Evolutionary conservation across 1,139 yeast species (phyloP).

Genomic region (Hyphopichia buzzinii): DNA sequence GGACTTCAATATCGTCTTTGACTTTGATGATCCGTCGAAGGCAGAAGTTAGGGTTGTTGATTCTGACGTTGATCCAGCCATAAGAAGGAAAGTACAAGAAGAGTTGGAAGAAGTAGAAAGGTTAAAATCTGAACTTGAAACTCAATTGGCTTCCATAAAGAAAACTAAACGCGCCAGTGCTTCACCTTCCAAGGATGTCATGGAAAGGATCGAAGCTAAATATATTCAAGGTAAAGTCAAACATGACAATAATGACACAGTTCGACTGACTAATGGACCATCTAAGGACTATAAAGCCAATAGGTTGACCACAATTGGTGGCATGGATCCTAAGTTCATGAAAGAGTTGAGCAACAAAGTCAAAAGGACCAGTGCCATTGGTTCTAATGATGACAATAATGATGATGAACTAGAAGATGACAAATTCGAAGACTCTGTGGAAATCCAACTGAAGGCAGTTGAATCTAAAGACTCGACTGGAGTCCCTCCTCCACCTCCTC

Average conservation of each 20-base stretch:
- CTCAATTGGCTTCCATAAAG: conserved; percentile 27
- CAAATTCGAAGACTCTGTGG: conserved; percentile 15
- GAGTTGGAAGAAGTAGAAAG: conserved; percentile 47
- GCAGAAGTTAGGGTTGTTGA: background rate
- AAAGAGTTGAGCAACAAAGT: conserved; percentile 58
- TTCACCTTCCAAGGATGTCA: conserved; percentile 18
- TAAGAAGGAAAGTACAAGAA: conserved; percentile 36
- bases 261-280: conserved; percentile 1
- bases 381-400: conserved; percentile 9
- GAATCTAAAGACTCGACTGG: conserved; percentile 3
- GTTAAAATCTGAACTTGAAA: conserved; percentile 42
- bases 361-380: conserved; percentile 32
- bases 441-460: conserved; percentile 4
- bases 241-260: background rate
- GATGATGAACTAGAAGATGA: conserved; percentile 9
- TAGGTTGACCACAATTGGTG: conserved; percentile 35
- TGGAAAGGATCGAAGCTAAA: conserved; percentile 44
- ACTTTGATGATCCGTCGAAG: conserved; percentile 10
- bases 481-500: conserved; percentile 12
- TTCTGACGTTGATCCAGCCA: conserved; percentile 32
- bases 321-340: conserved; percentile 54
- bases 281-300: conserved; percentile 13
- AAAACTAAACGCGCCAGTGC: conserved; percentile 9
- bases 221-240: conserved; percentile 47
- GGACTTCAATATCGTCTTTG: conserved; percentile 58